These are phyloP conservation scores for Gossypium turneri DNA, from an alignment of 345 rosid species.

Conservation along the genomic window DNA sequence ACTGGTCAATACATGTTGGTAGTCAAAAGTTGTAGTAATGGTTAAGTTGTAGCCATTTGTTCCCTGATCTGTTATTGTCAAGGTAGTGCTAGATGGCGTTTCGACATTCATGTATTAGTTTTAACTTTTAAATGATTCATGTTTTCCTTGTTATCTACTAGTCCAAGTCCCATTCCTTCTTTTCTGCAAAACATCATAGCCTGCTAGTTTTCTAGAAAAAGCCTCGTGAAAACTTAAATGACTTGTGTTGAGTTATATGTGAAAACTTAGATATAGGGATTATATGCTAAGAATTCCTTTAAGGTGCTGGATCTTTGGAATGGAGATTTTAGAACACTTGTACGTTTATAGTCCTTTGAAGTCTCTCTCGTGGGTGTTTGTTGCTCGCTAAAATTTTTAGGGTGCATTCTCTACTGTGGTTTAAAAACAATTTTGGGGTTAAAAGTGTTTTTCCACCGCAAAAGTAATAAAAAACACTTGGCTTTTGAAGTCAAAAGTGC, in stretches of 20 bases:
- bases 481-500: no score
- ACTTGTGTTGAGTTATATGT: background rate
- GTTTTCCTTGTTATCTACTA: background rate
- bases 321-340: background rate
- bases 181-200: background rate
- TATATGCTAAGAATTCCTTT: background rate
- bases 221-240: background rate
- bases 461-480: no score
- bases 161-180: background rate
- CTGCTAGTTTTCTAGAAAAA: background rate
- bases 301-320: background rate
- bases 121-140: no score
- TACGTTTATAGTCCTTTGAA: background rate
- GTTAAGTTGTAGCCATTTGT: background rate
- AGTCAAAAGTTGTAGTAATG: background rate
- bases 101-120: no score
- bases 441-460: no score
- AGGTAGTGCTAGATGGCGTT: background rate
- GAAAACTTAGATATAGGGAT: conserved; percentile 3
- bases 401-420: no score
- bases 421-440: no score
- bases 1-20: background rate
- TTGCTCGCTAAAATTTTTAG: no score
- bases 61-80: background rate
- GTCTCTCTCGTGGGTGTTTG: no score